Base-by-base conservation (phyloP, 805 yeast species). In the Spathaspora girioi region DNA sequence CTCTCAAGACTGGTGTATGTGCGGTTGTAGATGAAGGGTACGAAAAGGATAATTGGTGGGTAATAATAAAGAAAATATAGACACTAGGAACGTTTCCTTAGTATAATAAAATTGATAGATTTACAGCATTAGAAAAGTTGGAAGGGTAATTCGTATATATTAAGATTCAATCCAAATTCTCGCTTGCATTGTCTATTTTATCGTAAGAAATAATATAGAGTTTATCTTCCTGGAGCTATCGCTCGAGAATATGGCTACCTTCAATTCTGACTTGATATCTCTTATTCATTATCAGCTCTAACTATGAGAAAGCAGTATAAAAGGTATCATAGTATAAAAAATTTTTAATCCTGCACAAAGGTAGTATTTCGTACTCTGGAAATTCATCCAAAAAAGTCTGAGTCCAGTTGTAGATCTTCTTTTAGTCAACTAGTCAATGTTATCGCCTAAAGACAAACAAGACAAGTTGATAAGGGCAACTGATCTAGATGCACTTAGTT, bases 31-130 rank as follows among this genome's bases (percentile, higher is more conserved):
- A 79, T 26, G 71, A 79, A 43, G 99, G 99, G 0, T 94, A 93
- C 63, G 98, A 94, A 65, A 82, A 80, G 62, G 99, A 93, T 64
- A 93, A 93, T 62, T 94, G 98, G 98, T 93, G 96, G 88, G 67
- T 68, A 1, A 63, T 73, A 1, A 54, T 51, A 43, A 56, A 52
- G 58, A 61, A 56, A 47, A 43, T n/a, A 54, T 45, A 47, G 41
- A 35, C 7, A 27, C 3, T 31, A 31, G 12, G 8, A 4, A 31
- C 4, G 10, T 31, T 31, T 4, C 35, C n/a, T n/a, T n/a, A 11
- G 4, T 10, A 5, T 31, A 31, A 23, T 23, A 23, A 23, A 23
- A 23, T 23, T 3, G 26, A 23, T 23, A 23, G 6, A 23, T 23
- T 6, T 23, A 23, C 6, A 11, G 9, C 14, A 5, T 5, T 10